Percentiles rank a stretch among this genome's conserved stretches.
phyloP scores from a whole-genome alignment of 768 basidiomycete species.

The Suillus ampliporus region DNA sequence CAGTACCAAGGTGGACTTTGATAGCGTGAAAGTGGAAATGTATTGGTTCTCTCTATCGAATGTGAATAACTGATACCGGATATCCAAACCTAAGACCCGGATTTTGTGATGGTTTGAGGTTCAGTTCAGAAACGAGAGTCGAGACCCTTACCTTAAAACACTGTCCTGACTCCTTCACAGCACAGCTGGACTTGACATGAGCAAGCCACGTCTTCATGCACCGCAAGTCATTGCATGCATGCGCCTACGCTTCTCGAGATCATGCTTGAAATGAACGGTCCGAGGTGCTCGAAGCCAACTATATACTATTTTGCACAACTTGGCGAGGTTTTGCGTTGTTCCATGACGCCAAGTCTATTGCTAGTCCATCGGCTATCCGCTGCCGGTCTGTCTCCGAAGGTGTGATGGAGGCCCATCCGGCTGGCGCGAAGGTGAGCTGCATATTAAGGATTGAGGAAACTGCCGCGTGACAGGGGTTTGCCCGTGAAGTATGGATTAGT shows the following conservation, averaged over 20 bases:
- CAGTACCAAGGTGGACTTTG: neutral
- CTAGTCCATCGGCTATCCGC: neutral
- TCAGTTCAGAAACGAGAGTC: neutral
- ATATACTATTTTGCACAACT: neutral
- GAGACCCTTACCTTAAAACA: neutral
- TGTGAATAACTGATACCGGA: neutral
- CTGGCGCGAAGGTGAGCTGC: neutral
- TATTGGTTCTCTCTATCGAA: neutral
- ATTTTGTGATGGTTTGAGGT: neutral
- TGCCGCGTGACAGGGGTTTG: neutral
- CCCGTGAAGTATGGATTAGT: neutral
- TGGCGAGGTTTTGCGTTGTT: neutral
- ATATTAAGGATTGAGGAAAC: neutral
- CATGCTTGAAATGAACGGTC: neutral
- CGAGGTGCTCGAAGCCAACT: too few species aligned
- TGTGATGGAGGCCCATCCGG: neutral
- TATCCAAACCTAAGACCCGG: neutral
- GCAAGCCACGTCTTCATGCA: neutral
- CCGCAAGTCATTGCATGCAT: conserved; percentile 1
- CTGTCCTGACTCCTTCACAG: neutral
- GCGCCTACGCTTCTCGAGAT: neutral
- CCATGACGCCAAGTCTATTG: neutral
- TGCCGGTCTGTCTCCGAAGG: neutral
- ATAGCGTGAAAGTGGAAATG: neutral
- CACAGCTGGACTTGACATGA: neutral